Evolutionary conservation across 305 asterid genomes (phyloP).

Genomic region (Fraxinus sp.): DNA sequence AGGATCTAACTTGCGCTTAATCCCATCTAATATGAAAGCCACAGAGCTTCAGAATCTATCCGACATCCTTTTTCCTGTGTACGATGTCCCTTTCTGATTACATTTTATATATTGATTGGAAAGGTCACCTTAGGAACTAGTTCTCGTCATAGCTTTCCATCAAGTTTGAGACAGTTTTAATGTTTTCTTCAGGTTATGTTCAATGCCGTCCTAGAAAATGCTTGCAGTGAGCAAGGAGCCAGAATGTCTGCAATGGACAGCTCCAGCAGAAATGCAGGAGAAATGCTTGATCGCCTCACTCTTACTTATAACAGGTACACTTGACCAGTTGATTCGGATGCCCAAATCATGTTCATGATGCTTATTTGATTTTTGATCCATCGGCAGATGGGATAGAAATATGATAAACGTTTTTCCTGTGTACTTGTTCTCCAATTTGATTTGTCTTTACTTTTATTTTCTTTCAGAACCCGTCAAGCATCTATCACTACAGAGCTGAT

Average conservation of each 20-base stretch:
- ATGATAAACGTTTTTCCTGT: background rate
- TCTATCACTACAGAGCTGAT: slow-evolving; percentile 89
- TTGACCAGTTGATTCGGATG: slow-evolving; percentile 16
- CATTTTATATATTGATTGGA: background rate
- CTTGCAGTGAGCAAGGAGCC: slow-evolving; percentile 99
- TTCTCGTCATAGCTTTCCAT: background rate
- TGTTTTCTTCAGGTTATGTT: slow-evolving; percentile 66
- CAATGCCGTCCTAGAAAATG: slow-evolving; percentile 89
- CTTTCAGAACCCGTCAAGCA: slow-evolving; percentile 95
- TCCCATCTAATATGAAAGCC: background rate
- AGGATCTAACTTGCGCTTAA: slow-evolving; percentile 1
- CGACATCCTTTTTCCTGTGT: background rate
- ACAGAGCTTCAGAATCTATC: background rate
- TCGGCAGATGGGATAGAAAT: background rate
- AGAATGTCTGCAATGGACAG: slow-evolving; percentile 99
- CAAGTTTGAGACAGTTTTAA: background rate
- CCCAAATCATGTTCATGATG: background rate
- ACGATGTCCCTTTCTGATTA: background rate
- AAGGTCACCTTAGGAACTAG: background rate
- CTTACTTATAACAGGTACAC: slow-evolving; percentile 88
- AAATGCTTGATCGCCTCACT: slow-evolving; percentile 97
- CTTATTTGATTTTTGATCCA: background rate
- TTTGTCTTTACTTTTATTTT: background rate
- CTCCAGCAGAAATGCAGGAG: slow-evolving; percentile 98
- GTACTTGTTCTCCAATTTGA: slow-evolving; percentile 4